phyloP scores from a whole-genome alignment of 768 basidiomycete genomes.

The Neoboletus subvelutipes region DNA sequence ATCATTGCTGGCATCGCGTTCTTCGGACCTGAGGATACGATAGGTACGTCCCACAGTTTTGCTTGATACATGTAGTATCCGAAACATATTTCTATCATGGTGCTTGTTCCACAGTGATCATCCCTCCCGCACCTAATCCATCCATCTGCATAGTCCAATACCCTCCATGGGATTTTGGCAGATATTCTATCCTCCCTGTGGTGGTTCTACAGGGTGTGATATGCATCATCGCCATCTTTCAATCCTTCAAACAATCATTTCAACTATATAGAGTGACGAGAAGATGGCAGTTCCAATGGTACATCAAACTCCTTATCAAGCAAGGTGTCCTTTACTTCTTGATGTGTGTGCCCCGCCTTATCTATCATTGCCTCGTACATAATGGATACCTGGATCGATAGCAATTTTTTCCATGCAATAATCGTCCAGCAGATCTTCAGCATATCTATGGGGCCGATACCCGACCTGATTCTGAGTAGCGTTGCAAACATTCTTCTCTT shows the following conservation, averaged over 20 bases:
- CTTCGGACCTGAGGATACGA: too few species aligned
- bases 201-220: conserved; percentile 3
- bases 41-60: too few species aligned
- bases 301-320: conserved; percentile 5
- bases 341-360: not conserved
- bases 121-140: conserved; percentile 2
- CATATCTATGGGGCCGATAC: too few species aligned
- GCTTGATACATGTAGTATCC: too few species aligned
- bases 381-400: not conserved
- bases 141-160: conserved; percentile 1
- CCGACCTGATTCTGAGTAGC: too few species aligned
- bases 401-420: too few species aligned
- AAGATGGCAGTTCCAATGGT: not conserved
- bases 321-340: conserved; percentile 11
- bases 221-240: conserved; percentile 5
- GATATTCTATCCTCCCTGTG: conserved; percentile 1
- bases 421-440: too few species aligned
- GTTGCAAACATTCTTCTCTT: too few species aligned
- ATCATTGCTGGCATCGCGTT: too few species aligned
- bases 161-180: not conserved
- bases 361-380: not conserved
- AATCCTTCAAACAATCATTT: not conserved
- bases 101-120: not conserved
- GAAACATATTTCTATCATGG: too few species aligned
- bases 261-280: not conserved